Conservation (phyloP, 2,329 filamentous ascomycete species). For the Aspergillus sp. region DNA sequence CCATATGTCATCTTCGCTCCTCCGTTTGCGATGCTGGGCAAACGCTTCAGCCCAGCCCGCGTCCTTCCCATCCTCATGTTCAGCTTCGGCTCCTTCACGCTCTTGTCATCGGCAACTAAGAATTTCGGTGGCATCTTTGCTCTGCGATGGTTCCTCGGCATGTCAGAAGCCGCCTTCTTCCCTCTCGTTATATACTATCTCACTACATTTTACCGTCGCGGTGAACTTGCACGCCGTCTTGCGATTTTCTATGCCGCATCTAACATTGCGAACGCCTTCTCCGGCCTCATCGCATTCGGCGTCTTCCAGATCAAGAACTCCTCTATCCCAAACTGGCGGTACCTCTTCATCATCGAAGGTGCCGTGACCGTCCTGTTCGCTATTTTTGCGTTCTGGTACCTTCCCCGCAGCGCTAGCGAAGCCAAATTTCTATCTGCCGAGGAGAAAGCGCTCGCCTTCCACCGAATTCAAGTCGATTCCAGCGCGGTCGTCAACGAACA, state of each 20-base stretch:
- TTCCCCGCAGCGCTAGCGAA: slow-evolving; percentile 63
- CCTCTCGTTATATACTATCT: slow-evolving; percentile 66
- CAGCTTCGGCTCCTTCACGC: slow-evolving; percentile 63
- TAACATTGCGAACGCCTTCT: slow-evolving; percentile 70
- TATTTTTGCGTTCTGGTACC: slow-evolving; percentile 66
- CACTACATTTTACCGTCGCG: slow-evolving; percentile 68
- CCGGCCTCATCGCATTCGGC: slow-evolving; percentile 59
- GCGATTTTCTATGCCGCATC: slow-evolving; percentile 75
- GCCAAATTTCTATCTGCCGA: slow-evolving; percentile 65
- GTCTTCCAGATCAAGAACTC: slow-evolving; percentile 59
- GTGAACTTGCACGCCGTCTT: slow-evolving; percentile 68
- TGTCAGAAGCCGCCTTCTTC: slow-evolving; percentile 68
- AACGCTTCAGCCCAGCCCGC: slow-evolving; percentile 63
- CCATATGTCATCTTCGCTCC: slow-evolving; percentile 71
- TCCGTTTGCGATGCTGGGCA: slow-evolving; percentile 65
- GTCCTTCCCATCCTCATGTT: slow-evolving; percentile 70
- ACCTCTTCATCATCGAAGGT: slow-evolving; percentile 59
- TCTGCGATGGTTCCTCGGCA: slow-evolving; percentile 68
- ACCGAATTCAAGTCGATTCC: slow-evolving; percentile 73
- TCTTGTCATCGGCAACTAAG: slow-evolving; percentile 56
- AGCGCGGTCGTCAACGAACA: slow-evolving; percentile 62
- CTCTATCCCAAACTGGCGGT: slow-evolving; percentile 51
- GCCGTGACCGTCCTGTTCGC: slow-evolving; percentile 60
- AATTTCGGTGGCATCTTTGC: slow-evolving; percentile 68
- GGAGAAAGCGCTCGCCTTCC: slow-evolving; percentile 67